These are phyloP conservation scores for Ocimum tenuiflorum DNA, from an alignment of 257 asterid genomes.

Conservation along the genomic window DNA sequence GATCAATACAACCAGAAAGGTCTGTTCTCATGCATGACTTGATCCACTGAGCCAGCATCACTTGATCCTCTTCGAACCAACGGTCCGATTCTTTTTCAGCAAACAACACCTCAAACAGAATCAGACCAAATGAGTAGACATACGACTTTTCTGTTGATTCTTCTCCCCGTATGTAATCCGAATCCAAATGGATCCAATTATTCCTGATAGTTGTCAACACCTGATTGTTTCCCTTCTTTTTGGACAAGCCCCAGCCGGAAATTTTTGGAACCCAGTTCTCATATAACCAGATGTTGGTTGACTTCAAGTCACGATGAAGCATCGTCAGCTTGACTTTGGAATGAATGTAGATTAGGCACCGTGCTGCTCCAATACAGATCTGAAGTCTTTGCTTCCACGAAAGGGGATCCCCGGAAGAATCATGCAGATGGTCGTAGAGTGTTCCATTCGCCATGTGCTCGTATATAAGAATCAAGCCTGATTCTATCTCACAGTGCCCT, in stretches of 20 bases:
- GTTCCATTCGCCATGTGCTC: slow-evolving; percentile 45
- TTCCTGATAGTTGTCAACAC: slow-evolving; percentile 20
- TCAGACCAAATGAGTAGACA: too few species aligned
- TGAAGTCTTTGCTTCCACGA: slow-evolving; percentile 61
- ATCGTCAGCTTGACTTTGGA: slow-evolving; percentile 36
- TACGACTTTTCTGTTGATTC: slow-evolving; percentile 1
- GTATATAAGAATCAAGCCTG: slow-evolving; percentile 47
- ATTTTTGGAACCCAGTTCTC: slow-evolving; percentile 52
- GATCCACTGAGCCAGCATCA: slow-evolving; percentile 53
- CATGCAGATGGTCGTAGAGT: slow-evolving; percentile 53
- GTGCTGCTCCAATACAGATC: slow-evolving; percentile 52
- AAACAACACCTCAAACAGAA: slow-evolving; percentile 23
- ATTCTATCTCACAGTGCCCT: slow-evolving; percentile 42
- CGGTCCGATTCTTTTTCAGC: slow-evolving; percentile 38
- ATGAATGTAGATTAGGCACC: slow-evolving; percentile 42
- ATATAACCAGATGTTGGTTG: slow-evolving; percentile 53
- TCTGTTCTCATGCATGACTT: slow-evolving; percentile 36
- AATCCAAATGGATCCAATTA: slow-evolving; percentile 38
- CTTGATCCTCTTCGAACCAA: slow-evolving; percentile 54
- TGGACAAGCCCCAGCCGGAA: slow-evolving; percentile 44
- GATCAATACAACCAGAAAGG: slow-evolving; percentile 39
- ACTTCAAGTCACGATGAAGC: slow-evolving; percentile 48
- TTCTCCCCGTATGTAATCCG: slow-evolving; percentile 46
- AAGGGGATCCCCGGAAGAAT: slow-evolving; percentile 44
- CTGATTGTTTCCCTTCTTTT: slow-evolving; percentile 20